Base-by-base conservation (phyloP, 2,329 filamentous ascomycete genomes). In the Graphilbum ipis-grandicollis region DNA sequence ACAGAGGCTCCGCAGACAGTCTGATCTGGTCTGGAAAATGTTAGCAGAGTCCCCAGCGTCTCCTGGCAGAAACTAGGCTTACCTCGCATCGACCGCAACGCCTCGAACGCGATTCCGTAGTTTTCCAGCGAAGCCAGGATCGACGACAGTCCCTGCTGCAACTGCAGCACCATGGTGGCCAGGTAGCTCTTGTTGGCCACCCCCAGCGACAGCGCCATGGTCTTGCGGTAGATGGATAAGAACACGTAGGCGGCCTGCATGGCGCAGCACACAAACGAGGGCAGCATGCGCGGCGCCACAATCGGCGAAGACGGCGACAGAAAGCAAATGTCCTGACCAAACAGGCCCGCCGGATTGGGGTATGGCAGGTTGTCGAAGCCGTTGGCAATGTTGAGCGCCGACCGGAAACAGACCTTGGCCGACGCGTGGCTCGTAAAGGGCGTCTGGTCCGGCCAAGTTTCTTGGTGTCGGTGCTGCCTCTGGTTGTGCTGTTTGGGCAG, bases 361-460 rank as follows among this genome's bases (percentile, higher is more conserved):
- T 60, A 64, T 1, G 64, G 62, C 25, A 68, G 46, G 10, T 52
- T 49, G 42, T 60, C 54, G 36, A 66, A 66, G 12, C 57, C 56
- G 35, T 52, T 47, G 2, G 63, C 58, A 38, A 68, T 66, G 41
- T 56, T 60, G 31, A 67, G 53, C 2, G 63, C 62, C 8, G 63
- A 58, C 33, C 58, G 60, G 23, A 67, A 51, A 44, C 63, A 66
- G 40, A 66, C 56, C 44, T 62, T 62, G 18, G 63, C 57, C 13
- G 63, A 66, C 31, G 58, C 53, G 39, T 63, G 60, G 31, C 53
- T 58, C 41, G 50, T 59, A 43, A 65, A 66, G 13, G 62, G 62
- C 15, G 35, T 5, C 40, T 19, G 22, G n/a, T n/a, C n/a, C n/a
- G n/a, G n/a, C n/a, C n/a, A n/a, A n/a, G n/a, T n/a, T n/a, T n/a